Base-by-base conservation (phyloP, 306 rosid genomes). In the Glycine latifolia region DNA sequence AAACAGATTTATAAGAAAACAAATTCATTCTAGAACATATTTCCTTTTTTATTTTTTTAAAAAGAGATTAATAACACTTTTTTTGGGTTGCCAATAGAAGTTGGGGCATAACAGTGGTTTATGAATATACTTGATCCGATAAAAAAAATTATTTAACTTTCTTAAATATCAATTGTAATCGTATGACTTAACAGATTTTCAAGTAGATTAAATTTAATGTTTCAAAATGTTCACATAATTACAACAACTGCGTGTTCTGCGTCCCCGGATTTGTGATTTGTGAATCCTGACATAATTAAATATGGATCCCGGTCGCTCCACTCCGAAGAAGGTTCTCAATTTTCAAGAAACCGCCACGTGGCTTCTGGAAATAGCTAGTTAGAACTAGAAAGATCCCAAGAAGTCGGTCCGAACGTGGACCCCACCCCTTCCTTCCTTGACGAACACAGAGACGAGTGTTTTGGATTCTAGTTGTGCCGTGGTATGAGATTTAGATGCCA, bases 271-370 rank as follows among this genome's bases (percentile, higher is more conserved):
- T 58, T 17, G 31, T 58, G n/a, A 58, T 4, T 1, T 58, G 7
- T 43, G 9, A 4, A 43, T 43, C 47, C 20, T 20, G 20, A 20
- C 20, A 20, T 20, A 20, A 20, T 20, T 20, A 20, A 20, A 20
- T n/a, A 20, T 20, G 20, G 20, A 20, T 20, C 20, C 47, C 1
- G 44, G 7, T 41, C 7, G 44, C 44, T 43, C 47, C 52, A 47
- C 52, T 47, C 11, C 31, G 46, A 70, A 66, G 75, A 72, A 71
- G 39, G 26, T 83, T 77, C 78, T 52, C 47, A 33, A 77, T 49
- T 37, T 75, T 16, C 52, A 35, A 87, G 62, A 6, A 43, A 26
- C 3, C 13, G 79, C 75, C 91, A 84, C 87, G 92, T 87, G 90
- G 81, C 83, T 58, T 85, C 83, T 26, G 7, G 86, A 83, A 83